A percentile compares a stretch with the other conserved stretches of the same genome.
phyloP scores from a whole-genome alignment of 2,329 filamentous ascomycete genomes.

The Trichoderma arundinaceum region DNA sequence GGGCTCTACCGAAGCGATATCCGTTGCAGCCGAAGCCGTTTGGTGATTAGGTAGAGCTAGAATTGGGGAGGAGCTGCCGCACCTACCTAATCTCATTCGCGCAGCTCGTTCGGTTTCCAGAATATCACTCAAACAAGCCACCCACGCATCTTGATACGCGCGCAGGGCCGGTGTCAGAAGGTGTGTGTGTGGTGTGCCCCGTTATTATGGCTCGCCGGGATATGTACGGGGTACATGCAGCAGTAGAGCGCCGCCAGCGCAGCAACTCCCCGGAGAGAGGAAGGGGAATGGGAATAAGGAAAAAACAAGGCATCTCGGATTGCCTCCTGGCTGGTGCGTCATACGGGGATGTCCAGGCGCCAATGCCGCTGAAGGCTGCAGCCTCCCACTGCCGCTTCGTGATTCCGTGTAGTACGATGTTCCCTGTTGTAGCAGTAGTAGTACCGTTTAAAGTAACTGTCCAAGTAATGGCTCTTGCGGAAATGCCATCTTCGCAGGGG shows the following conservation, averaged over 20 bases:
- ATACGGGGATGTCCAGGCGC: constrained; percentile 6
- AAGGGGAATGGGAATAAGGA: no score
- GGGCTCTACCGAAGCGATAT: constrained; percentile 21
- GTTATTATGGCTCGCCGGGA: constrained; percentile 20
- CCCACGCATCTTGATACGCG: constrained; percentile 22
- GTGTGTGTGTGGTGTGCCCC: constrained; percentile 8
- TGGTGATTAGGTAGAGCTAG: background rate
- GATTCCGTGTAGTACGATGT: constrained; percentile 2
- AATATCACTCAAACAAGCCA: constrained; percentile 30
- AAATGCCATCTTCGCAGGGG: no score
- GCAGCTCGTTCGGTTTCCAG: constrained; percentile 19
- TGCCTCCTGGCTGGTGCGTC: constrained; percentile 25
- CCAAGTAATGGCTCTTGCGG: constrained; percentile 26
- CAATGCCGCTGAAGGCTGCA: constrained; percentile 19
- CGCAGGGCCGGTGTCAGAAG: constrained; percentile 18
- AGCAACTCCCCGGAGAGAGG: background rate
- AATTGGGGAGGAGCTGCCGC: constrained; percentile 21
- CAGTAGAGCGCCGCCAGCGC: background rate
- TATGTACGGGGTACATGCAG: constrained; percentile 17
- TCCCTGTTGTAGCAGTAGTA: no score
- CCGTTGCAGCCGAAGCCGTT: constrained; percentile 28
- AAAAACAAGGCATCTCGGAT: no score
- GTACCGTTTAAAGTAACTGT: background rate
- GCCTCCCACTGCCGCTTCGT: background rate
- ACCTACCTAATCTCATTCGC: constrained; percentile 12